These are phyloP conservation scores for Cercophora newfieldiana DNA, from an alignment of 495 filamentous ascomycete genomes.

Conservation along the genomic window DNA sequence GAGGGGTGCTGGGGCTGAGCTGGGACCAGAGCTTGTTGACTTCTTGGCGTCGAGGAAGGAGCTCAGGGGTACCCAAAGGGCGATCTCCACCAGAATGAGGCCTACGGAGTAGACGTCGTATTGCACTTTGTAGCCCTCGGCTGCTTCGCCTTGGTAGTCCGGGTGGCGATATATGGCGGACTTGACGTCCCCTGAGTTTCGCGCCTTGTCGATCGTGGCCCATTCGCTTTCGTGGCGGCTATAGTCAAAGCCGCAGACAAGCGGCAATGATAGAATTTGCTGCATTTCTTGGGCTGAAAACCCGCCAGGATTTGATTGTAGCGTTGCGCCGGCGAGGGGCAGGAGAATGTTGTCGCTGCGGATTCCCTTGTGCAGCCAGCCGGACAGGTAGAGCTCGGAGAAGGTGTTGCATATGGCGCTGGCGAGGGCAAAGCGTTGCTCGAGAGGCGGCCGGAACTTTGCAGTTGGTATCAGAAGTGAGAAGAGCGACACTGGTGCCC, in stretches of 20 bases:
- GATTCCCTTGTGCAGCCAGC: slow-evolving; percentile 55
- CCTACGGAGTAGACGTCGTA: slow-evolving; percentile 16
- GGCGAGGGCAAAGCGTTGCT: slow-evolving; percentile 11
- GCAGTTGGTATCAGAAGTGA: slow-evolving; percentile 6
- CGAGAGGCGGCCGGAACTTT: slow-evolving; percentile 17
- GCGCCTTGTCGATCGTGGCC: slow-evolving; percentile 15
- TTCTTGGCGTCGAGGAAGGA: slow-evolving; percentile 4
- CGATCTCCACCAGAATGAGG: slow-evolving; percentile 15
- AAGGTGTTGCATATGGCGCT: slow-evolving; percentile 11
- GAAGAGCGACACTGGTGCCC: slow-evolving; percentile 13
- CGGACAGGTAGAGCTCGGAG: slow-evolving; percentile 20
- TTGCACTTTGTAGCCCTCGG: slow-evolving; percentile 14
- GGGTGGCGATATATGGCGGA: slow-evolving; percentile 14
- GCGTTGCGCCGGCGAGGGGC: slow-evolving; percentile 18
- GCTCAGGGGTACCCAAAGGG: slow-evolving; percentile 7
- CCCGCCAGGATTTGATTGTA: not conserved
- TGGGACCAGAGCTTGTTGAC: not conserved
- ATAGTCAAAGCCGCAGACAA: slow-evolving; percentile 13
- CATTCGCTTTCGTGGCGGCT: slow-evolving; percentile 15
- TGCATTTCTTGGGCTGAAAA: not conserved
- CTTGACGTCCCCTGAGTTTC: not conserved
- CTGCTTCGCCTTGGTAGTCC: slow-evolving; percentile 16
- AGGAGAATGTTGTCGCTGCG: slow-evolving; percentile 51
- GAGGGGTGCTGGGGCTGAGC: no score
- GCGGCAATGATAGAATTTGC: not conserved